Percentiles rank a stretch among this genome's conserved stretches.
Conservation (phyloP, 1,284 basidiomycete genomes). For the Vanrija sp. region DNA sequence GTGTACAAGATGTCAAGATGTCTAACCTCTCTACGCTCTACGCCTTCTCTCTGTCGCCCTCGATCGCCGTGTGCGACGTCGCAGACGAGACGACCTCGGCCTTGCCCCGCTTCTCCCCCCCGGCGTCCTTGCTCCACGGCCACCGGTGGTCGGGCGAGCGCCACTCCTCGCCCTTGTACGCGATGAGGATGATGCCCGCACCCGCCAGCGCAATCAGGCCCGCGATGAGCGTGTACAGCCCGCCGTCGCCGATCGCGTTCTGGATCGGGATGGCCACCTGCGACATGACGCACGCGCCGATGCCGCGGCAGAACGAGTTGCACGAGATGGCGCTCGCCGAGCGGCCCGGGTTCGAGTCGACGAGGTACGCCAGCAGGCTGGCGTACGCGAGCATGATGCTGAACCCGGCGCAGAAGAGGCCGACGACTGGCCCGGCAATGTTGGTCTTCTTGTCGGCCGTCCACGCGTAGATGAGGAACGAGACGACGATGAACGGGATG, state of each 20-base stretch:
- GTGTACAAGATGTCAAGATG: too few species aligned
- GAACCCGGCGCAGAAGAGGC: constrained; percentile 62
- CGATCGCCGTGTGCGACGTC: too few species aligned
- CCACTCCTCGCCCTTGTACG: constrained; percentile 26
- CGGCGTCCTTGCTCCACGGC: constrained; percentile 4
- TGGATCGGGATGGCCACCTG: constrained; percentile 45
- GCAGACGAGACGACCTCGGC: too few species aligned
- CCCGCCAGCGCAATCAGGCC: constrained; percentile 56
- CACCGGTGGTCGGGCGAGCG: constrained; percentile 9
- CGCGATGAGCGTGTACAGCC: constrained; percentile 69
- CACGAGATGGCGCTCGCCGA: constrained; percentile 39
- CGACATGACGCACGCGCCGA: constrained; percentile 40
- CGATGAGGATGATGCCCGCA: constrained; percentile 25
- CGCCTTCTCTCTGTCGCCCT: too few species aligned
- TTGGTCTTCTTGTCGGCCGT: constrained; percentile 59
- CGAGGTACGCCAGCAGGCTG: constrained; percentile 57
- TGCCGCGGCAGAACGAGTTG: constrained; percentile 44
- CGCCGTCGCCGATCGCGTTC: constrained; percentile 62
- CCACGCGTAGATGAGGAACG: constrained; percentile 72
- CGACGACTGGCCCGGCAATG: constrained; percentile 58
- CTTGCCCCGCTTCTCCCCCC: constrained; percentile 2
- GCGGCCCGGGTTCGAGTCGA: constrained; percentile 58
- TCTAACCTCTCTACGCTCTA: too few species aligned
- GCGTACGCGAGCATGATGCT: constrained; percentile 57
- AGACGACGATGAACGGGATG: constrained; percentile 46